These are phyloP conservation scores for Dendrobium officinale DNA, from an alignment of 106 monocot species.

Conservation along the genomic window DNA sequence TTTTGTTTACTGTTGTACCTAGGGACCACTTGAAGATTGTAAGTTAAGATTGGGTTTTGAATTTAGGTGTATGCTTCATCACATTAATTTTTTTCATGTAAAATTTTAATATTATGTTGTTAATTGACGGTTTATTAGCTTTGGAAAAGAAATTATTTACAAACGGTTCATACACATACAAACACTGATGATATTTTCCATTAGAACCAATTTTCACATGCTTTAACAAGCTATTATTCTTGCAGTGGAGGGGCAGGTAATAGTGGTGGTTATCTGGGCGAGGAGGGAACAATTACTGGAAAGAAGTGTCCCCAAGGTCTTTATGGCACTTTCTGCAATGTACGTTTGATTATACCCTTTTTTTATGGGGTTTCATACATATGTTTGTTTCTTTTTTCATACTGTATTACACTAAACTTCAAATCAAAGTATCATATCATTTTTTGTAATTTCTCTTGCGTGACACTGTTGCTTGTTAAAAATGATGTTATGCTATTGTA, in stretches of 20 bases:
- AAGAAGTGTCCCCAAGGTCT: constrained; percentile 82
- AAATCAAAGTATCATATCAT: neutral
- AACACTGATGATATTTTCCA: neutral
- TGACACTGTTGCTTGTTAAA: neutral
- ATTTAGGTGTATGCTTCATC: neutral
- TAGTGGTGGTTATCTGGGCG: constrained; percentile 53
- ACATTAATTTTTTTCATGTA: neutral
- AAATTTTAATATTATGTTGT: constrained; percentile 1
- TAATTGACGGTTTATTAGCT: neutral
- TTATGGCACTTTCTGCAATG: constrained; percentile 85
- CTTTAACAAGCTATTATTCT: neutral
- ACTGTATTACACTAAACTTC: neutral
- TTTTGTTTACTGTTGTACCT: neutral
- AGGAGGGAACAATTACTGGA: constrained; percentile 72
- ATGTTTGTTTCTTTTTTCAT: neutral
- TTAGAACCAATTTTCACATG: neutral
- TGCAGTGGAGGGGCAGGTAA: constrained; percentile 77
- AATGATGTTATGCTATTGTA: neutral
- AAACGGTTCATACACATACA: neutral
- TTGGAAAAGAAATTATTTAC: neutral
- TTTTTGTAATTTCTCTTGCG: neutral
- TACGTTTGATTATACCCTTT: constrained; percentile 18
- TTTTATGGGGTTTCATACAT: neutral
- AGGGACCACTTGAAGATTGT: neutral
- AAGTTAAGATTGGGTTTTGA: neutral